Base-by-base conservation (phyloP, 2,329 filamentous ascomycete species). In the Diaporthe sp. region DNA sequence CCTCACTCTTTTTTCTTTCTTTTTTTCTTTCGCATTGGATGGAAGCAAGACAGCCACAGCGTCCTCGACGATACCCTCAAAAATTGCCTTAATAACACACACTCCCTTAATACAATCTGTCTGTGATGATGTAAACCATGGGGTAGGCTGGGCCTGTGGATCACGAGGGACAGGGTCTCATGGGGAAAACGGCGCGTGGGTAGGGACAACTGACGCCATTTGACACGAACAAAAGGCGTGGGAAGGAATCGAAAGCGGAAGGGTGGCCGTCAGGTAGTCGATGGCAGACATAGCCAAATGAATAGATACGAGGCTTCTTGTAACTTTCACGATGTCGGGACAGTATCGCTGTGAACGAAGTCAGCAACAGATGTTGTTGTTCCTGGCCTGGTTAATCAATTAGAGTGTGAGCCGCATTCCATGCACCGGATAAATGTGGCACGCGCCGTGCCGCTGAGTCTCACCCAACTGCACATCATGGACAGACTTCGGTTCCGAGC, bases 41-140 rank as follows among this genome's bases (percentile, higher is more conserved):
- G 44, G 44, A 66, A 66, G 44, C 63, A 66, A 66, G 63, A 51
- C 63, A 66, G 44, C 30, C 63, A 51, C 30, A 66, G 63, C 63
- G 63, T 66, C 63, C 63, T 66, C 30, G 63, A 66, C 63, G 63
- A 66, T 66, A 66, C 63, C 63, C 63, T 66, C 44, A 53, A 53
- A 66, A 66, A 66, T 51, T 66, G 63, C 47, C 63, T 66, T 66
- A 44, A 66, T 66, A 66, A n/a, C 63, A 66, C 63, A 51, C 63
- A 66, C 63, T 66, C 63, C 44, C 63, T 66, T 51, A 51, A 66
- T 66, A 35, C 37, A 37, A 66, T 37, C 30, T 39, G 44, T 37
- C 63, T 66, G 61, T 37, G 63, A 66, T 66, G 39, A 66, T 66
- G 22, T 51, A 44, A 51, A 47, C 8, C 30, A 27, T 51, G 30